Percentiles rank a stretch among this genome's conserved stretches.
Conservation (phyloP, 1,284 basidiomycete genomes). For the Malassezia dermatis region DNA sequence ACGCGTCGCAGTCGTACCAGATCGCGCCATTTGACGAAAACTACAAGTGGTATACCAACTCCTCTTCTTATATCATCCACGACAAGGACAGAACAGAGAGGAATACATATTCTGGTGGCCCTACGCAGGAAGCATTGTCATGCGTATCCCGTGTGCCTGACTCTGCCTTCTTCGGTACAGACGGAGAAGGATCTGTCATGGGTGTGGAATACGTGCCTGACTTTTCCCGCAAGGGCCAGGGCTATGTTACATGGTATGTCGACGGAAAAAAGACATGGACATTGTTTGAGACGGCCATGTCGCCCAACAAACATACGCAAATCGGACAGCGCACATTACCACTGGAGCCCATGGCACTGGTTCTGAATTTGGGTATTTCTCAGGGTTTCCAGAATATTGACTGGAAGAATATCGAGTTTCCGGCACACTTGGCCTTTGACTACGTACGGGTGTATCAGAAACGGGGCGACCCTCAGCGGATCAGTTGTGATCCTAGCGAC, state of each 20-base stretch:
- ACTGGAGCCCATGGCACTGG: conserved; percentile 41
- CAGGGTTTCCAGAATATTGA: conserved; percentile 34
- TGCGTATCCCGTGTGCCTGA: conserved; percentile 33
- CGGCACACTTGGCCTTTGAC: conserved; percentile 48
- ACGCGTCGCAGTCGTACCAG: conserved; percentile 45
- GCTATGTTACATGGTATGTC: conserved; percentile 39
- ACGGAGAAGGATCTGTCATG: conserved; percentile 19
- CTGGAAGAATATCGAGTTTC: conserved; percentile 43
- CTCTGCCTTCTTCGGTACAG: conserved; percentile 25
- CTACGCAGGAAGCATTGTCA: conserved; percentile 46
- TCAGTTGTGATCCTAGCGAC: conserved; percentile 37
- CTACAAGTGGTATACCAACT: conserved; percentile 32
- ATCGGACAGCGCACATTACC: conserved; percentile 36
- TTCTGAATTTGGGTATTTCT: conserved; percentile 41
- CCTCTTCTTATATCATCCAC: conserved; percentile 24
- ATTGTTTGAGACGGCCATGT: conserved; percentile 26
- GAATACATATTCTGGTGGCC: conserved; percentile 42
- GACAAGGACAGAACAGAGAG: conserved; percentile 22
- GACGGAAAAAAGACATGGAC: conserved; percentile 43
- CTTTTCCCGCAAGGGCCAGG: conserved; percentile 30
- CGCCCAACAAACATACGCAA: conserved; percentile 18
- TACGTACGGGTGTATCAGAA: conserved; percentile 39
- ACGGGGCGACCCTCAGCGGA: conserved; percentile 21
- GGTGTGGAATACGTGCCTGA: conserved; percentile 47
- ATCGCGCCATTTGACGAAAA: conserved; percentile 43